Percentiles rank a stretch among this genome's conserved stretches.
Evolutionary conservation across 768 basidiomycete genomes (phyloP).

Genomic region (Tulasnella sp.): DNA sequence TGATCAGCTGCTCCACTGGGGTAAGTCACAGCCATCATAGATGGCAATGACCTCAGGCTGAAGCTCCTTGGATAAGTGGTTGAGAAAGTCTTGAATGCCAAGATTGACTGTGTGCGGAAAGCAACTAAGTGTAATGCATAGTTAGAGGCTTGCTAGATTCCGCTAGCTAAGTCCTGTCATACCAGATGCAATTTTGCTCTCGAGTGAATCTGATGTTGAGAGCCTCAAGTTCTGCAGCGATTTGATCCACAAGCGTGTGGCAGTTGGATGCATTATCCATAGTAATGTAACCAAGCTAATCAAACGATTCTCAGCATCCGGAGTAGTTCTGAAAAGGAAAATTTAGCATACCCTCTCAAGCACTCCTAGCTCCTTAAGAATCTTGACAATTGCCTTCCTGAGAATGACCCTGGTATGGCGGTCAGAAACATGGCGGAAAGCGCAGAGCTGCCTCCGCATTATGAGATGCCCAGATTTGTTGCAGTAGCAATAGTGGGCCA

Average conservation of each 20-base stretch:
- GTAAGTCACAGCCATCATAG: not conserved
- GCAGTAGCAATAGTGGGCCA: not conserved
- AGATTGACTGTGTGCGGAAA: not conserved
- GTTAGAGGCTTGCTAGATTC: not conserved
- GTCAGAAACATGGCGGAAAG: not conserved
- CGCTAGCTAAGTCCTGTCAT: not conserved
- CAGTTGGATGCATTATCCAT: conserved; percentile 1
- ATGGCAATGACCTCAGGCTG: not conserved
- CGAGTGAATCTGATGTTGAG: not conserved
- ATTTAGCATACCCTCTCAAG: not conserved
- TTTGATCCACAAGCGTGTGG: not conserved
- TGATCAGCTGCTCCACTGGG: not conserved
- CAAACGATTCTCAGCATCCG: not conserved
- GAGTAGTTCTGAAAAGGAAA: not conserved
- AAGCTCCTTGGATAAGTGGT: not conserved
- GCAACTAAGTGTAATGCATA: not conserved
- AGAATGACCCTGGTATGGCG: not conserved
- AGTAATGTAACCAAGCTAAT: not conserved
- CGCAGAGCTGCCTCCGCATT: not conserved
- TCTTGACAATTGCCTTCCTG: not conserved
- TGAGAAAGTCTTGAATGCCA: not conserved
- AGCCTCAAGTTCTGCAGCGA: not conserved
- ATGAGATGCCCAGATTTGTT: not conserved
- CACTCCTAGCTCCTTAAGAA: not conserved
- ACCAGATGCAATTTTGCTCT: not conserved